These are phyloP conservation scores for Entomortierella beljakovae DNA, from an alignment of 192 early-diverging fungal genomes.

Conservation along the genomic window DNA sequence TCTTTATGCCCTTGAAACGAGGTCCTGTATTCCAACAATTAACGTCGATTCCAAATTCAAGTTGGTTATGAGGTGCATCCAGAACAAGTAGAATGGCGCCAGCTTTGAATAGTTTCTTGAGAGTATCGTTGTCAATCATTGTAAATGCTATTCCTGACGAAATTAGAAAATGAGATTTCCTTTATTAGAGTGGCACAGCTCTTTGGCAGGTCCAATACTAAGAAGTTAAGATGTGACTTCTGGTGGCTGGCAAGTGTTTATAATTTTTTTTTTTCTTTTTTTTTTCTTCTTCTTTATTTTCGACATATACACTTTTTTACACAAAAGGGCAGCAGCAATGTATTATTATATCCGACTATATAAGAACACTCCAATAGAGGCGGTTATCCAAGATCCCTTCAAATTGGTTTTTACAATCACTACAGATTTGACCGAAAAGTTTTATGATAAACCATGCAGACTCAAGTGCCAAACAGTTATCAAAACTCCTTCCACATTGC, in stretches of 20 bases:
- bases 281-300: background rate
- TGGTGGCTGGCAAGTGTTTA: background rate
- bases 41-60: conserved; percentile 91
- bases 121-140: conserved; percentile 86
- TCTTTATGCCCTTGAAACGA: conserved; percentile 90
- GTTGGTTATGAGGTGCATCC: conserved; percentile 74
- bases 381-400: conserved; percentile 55
- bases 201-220: background rate
- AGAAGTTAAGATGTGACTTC: background rate
- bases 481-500: conserved; percentile 25
- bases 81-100: conserved; percentile 87
- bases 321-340: conserved; percentile 6
- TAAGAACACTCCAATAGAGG: conserved; percentile 54
- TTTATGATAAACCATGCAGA: conserved; percentile 47
- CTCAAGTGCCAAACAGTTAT: conserved; percentile 49
- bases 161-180: no score
- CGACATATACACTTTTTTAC: background rate
- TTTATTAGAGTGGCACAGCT: no score
- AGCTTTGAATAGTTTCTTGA: conserved; percentile 77
- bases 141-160: no score
- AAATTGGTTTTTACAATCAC: conserved; percentile 55
- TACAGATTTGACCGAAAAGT: conserved; percentile 53
- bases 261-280: background rate
- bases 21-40: conserved; percentile 93
- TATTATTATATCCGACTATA: conserved; percentile 52